These are phyloP conservation scores for Pascua sp. DNA, from an alignment of 1,284 basidiomycete species.

Conservation along the genomic window DNA sequence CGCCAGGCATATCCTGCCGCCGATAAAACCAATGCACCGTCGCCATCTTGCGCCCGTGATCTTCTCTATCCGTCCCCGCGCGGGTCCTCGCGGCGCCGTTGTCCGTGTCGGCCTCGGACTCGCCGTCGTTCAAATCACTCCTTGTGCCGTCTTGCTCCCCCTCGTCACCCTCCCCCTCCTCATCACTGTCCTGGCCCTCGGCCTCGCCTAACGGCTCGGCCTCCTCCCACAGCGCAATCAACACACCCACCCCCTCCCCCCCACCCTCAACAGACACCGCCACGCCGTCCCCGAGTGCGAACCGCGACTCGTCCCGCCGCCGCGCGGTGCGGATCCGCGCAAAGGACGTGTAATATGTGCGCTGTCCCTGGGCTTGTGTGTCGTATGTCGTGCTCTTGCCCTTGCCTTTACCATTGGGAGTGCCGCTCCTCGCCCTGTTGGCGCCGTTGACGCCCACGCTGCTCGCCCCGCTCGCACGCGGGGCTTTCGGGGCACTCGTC, in stretches of 20 bases:
- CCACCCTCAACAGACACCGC: constrained; percentile 41
- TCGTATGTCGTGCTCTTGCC: no score
- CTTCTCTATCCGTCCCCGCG: constrained; percentile 3
- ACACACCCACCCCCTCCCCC: constrained; percentile 42
- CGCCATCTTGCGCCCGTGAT: constrained; percentile 39
- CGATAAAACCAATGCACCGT: constrained; percentile 49
- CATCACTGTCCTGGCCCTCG: constrained; percentile 12
- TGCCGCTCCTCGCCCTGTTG: no score
- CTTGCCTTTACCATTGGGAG: neutral
- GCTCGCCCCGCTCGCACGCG: no score
- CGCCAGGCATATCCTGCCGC: constrained; percentile 41
- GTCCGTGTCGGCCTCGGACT: neutral
- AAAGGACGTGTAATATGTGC: constrained; percentile 29
- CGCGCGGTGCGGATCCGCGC: constrained; percentile 23
- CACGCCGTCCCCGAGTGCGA: constrained; percentile 46
- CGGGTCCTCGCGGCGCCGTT: neutral
- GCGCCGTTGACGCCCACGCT: no score
- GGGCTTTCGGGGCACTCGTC: constrained; percentile 22
- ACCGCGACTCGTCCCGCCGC: constrained; percentile 30
- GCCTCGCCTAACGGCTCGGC: no score
- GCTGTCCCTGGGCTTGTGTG: neutral
- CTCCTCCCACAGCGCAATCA: constrained; percentile 44
- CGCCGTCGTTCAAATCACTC: neutral
- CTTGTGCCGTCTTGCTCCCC: constrained; percentile 29
- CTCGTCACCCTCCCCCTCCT: constrained; percentile 4